Evolutionary conservation across 768 basidiomycete genomes (phyloP).

Genomic region (Suillus cothurnatus): DNA sequence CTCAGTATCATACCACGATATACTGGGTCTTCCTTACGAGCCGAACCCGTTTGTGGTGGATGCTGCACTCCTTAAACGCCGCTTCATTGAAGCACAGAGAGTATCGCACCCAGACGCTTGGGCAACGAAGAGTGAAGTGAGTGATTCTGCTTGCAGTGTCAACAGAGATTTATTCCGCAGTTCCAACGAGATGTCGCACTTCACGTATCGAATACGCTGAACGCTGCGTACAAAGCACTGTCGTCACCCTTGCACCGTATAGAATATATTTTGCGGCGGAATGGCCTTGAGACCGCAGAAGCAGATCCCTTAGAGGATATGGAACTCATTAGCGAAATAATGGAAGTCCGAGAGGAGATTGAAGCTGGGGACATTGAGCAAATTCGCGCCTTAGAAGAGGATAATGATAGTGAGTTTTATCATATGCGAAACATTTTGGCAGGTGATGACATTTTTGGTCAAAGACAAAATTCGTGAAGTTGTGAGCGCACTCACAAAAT

Average conservation of each 20-base stretch:
- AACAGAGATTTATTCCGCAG: constrained; percentile 15
- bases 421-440: background rate
- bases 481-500: constrained; percentile 45
- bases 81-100: constrained; percentile 73
- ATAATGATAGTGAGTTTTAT: constrained; percentile 54
- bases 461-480: constrained; percentile 56
- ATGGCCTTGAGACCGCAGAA: constrained; percentile 64
- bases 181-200: constrained; percentile 24
- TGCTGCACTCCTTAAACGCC: constrained; percentile 54
- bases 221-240: constrained; percentile 81
- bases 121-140: constrained; percentile 65
- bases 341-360: constrained; percentile 78
- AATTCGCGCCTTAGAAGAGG: constrained; percentile 51
- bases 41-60: constrained; percentile 78
- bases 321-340: constrained; percentile 71
- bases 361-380: constrained; percentile 57
- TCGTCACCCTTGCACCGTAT: constrained; percentile 72
- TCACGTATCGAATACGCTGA: constrained; percentile 69
- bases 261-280: constrained; percentile 74
- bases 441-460: constrained; percentile 2
- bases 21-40: constrained; percentile 63
- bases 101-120: constrained; percentile 88
- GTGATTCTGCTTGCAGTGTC: constrained; percentile 13
- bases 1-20: constrained; percentile 60
- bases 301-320: constrained; percentile 72